Percentiles rank a stretch among this genome's conserved stretches.
Evolutionary conservation across 2,329 filamentous ascomycete species (phyloP).

Genomic region (Pestalotiopsis sp.): DNA sequence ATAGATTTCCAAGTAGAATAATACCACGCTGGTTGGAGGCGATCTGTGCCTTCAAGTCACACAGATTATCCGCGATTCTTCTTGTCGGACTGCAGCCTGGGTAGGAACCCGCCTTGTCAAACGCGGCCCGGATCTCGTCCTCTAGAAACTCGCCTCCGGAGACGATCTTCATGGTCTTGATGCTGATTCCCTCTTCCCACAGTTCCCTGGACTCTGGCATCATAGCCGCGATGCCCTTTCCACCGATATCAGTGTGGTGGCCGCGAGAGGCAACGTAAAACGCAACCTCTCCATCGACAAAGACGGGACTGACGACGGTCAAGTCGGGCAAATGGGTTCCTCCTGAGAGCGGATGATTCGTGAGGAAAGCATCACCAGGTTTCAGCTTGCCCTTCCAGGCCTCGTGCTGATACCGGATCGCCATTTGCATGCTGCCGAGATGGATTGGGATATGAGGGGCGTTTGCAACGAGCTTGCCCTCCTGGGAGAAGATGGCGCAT

Average conservation of each 20-base stretch:
- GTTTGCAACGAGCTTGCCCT: conserved; percentile 73
- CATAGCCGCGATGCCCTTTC: conserved; percentile 50
- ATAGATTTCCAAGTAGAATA: conserved; percentile 30
- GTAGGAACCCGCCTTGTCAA: conserved; percentile 33
- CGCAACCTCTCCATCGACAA: conserved; percentile 18
- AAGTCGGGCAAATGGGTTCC: conserved; percentile 23
- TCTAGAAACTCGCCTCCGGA: conserved; percentile 37
- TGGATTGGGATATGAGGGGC: conserved; percentile 76
- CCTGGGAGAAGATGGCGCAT: conserved; percentile 75
- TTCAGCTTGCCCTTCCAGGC: conserved; percentile 73
- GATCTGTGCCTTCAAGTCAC: conserved; percentile 45
- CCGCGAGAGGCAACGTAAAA: conserved; percentile 22
- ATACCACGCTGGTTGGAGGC: conserved; percentile 44
- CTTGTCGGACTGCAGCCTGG: conserved; percentile 38
- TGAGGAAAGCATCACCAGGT: conserved; percentile 74
- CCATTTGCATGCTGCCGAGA: conserved; percentile 76
- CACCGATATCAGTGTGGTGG: conserved; percentile 33
- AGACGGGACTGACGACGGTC: conserved; percentile 22
- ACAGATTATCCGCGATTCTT: conserved; percentile 42
- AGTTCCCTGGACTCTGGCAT: conserved; percentile 41
- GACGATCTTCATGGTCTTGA: conserved; percentile 38
- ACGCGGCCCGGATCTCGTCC: conserved; percentile 29
- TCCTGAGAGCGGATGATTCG: conserved; percentile 51
- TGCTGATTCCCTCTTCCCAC: conserved; percentile 45
- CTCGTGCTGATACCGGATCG: conserved; percentile 67